A percentile compares a stretch with the other conserved stretches of the same genome.
These are phyloP conservation scores for Epithemia pelagica DNA, from an alignment of 108 stramenopile species.

Conservation along the genomic window DNA sequence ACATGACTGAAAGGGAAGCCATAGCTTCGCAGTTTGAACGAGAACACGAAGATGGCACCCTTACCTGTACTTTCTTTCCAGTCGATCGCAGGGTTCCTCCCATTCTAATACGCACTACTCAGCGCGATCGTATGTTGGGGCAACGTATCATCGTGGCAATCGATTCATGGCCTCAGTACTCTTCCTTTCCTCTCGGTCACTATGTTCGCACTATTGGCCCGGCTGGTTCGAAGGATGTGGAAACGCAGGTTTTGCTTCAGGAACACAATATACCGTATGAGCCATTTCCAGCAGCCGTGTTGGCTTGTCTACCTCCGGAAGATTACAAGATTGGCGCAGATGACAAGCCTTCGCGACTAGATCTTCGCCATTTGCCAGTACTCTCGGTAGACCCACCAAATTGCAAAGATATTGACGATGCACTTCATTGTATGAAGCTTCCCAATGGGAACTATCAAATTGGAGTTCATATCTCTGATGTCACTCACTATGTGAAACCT, in stretches of 20 bases:
- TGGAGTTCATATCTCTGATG: constrained; percentile 99
- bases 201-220: constrained; percentile 86
- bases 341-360: constrained; percentile 61
- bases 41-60: constrained; percentile 71
- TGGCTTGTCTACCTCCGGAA: constrained; percentile 93
- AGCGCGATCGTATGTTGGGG: constrained; percentile 61
- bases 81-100: constrained; percentile 84
- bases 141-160: constrained; percentile 81
- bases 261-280: constrained; percentile 95
- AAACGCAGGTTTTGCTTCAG: constrained; percentile 91
- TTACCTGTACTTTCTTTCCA: constrained; percentile 85
- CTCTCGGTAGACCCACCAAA: constrained; percentile 98
- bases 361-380: constrained; percentile 88
- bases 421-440: constrained; percentile 87
- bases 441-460: constrained; percentile 91
- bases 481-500: constrained; percentile 94
- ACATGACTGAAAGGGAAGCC: constrained; percentile 52
- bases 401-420: constrained; percentile 99
- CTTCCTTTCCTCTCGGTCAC: constrained; percentile 87
- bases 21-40: constrained; percentile 71
- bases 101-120: constrained; percentile 73
- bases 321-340: constrained; percentile 85
- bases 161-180: constrained; percentile 89
- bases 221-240: constrained; percentile 89
- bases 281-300: constrained; percentile 89